Evolutionary conservation across 192 early-diverging fungal species (phyloP).

Genomic region (Phlyctochytrium planicorne): DNA sequence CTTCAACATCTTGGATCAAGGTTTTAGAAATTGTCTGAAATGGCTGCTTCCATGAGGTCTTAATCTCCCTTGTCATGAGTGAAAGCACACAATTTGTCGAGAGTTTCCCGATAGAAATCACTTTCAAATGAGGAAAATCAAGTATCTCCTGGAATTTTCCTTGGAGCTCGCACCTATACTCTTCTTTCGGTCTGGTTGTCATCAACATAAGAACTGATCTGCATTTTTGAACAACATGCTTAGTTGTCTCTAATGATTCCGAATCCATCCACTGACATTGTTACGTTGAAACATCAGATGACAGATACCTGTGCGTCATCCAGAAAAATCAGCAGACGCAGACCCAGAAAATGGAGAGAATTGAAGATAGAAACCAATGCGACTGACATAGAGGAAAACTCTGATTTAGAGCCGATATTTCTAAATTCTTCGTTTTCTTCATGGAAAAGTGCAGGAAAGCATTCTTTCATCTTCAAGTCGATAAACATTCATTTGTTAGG

Average conservation of each 20-base stretch:
- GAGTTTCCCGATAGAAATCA: neutral
- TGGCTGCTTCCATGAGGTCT: neutral
- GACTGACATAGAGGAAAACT: neutral
- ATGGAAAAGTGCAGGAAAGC: neutral
- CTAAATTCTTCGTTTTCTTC: too few relatives aligned
- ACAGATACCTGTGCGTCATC: neutral
- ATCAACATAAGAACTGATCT: neutral
- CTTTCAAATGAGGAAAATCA: neutral
- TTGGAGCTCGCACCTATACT: neutral
- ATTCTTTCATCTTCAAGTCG: neutral
- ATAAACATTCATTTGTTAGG: too few relatives aligned
- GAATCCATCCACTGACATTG: constrained; percentile 1
- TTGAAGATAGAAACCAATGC: neutral
- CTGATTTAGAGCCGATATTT: neutral
- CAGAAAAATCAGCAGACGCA: neutral
- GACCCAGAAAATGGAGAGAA: neutral
- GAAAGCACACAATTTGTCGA: neutral
- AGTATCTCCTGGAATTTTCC: neutral
- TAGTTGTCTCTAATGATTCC: neutral
- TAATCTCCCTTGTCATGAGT: neutral
- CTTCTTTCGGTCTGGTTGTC: neutral
- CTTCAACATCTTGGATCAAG: constrained; percentile 15
- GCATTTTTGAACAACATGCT: neutral
- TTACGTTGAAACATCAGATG: neutral
- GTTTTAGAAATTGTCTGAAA: neutral